Conservation (phyloP, 345 rosid genomes). For the Gynandropsis gynandra region DNA sequence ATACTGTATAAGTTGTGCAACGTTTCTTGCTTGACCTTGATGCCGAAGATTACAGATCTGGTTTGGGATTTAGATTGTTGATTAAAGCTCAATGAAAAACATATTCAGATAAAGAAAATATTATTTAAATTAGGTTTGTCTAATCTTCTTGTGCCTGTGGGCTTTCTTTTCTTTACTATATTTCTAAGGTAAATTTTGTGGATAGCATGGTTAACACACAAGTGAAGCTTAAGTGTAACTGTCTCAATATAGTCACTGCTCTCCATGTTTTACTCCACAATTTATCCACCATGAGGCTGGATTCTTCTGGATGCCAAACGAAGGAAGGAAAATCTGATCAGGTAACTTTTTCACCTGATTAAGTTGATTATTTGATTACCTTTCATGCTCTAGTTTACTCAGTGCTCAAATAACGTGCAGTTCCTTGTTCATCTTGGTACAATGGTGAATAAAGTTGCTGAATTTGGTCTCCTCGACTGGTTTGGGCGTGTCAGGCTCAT, state of each 20-base stretch:
- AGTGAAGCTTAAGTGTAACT: slow-evolving; percentile 51
- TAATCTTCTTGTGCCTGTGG: slow-evolving; percentile 11
- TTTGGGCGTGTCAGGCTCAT: slow-evolving; percentile 69
- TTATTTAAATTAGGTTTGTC: slow-evolving; percentile 12
- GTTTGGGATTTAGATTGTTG: slow-evolving; percentile 35
- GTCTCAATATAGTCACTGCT: slow-evolving; percentile 51
- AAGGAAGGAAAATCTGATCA: slow-evolving; percentile 42
- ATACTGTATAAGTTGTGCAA: slow-evolving; percentile 55
- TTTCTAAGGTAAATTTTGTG: slow-evolving; percentile 47
- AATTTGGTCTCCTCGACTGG: slow-evolving; percentile 75
- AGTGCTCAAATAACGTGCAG: slow-evolving; percentile 36
- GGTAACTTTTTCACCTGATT: slow-evolving; percentile 35
- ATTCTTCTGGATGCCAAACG: slow-evolving; percentile 25
- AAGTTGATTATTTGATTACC: slow-evolving; percentile 13
- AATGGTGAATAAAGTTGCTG: slow-evolving; percentile 59
- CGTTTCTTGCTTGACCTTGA: slow-evolving; percentile 44
- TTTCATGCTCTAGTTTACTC: slow-evolving; percentile 16
- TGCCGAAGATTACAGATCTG: slow-evolving; percentile 46
- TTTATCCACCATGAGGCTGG: slow-evolving; percentile 31
- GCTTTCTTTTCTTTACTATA: slow-evolving; percentile 7
- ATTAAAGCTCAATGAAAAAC: slow-evolving; percentile 15
- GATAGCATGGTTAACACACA: slow-evolving; percentile 44
- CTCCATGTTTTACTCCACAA: slow-evolving; percentile 40
- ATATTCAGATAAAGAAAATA: slow-evolving; percentile 10
- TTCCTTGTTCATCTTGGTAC: slow-evolving; percentile 47